phyloP scores from a whole-genome alignment of 345 rosid species.

The Citrus sinensis region DVS_A1.0 CM039167.1:3325001-3325500 shows the following conservation, averaged over 20 bases:
- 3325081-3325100: conserved; percentile 33
- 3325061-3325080: conserved; percentile 13
- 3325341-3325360: background rate
- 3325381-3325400: too few species aligned
- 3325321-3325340: conserved; percentile 11
- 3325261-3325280: conserved; percentile 12
- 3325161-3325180: too few species aligned
- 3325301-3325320: conserved; percentile 16
- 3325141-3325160: conserved; percentile 5
- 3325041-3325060: background rate
- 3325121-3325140: conserved; percentile 19
- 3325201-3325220: too few species aligned
- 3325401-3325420: background rate
- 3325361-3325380: too few species aligned
- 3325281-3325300: conserved; percentile 6
- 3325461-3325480: background rate
- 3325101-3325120: conserved; percentile 35
- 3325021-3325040: too few species aligned
- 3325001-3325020: too few species aligned
- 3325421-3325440: too few species aligned
- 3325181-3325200: too few species aligned
- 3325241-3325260: conserved; percentile 15
- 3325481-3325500: conserved; percentile 11
- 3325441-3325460: background rate
- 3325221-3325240: background rate